Evolutionary conservation across 345 rosid genomes (phyloP), one percentile per base, ranked within the genome.

Genomic region (Turritis glabra): DNA sequence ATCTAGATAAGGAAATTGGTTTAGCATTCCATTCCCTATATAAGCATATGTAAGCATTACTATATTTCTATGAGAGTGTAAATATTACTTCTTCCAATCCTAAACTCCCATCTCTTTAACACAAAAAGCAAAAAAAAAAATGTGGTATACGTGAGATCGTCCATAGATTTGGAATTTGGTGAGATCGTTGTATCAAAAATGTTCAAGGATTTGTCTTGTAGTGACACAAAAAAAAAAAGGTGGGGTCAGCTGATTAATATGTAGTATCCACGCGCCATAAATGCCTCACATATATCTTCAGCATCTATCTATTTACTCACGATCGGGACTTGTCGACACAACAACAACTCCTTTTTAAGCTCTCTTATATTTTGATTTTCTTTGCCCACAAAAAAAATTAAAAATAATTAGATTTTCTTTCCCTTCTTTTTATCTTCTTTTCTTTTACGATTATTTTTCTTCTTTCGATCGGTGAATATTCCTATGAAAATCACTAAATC

Each of bases 291-390:
- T 73, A 41, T 55, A 54, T 63, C 56, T 27, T 64, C 56, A 46
- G 30, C 47, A 27, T 66, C 55, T 21, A 74, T 37, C 67, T 32
- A 55, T 32, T 41, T 7, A 54, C 18, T 68, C 64, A 68, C 60
- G 64, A 61, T 76, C 64, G 69, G 30, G 74, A 76, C 79, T 68
- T 68, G 50, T 41, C 79, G 48, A 69, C 56, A 41, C 69, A 43
- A 52, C 18, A 75, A 60, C 63, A 75, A 59, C 61, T 60, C 55
- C 17, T 29, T 56, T 66, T 57, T 9, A 56, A 67, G 33, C 77
- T 63, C 64, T 62, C 43, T 30, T 27, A 3, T 40, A 27, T 59
- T 48, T 26, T 11, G 8, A 47, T 38, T 14, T 27, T 72, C 3
- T 26, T 51, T 27, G 17, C n/a, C 15, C n/a, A n/a, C n/a, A n/a